Evolutionary conservation across 805 yeast species (phyloP), one percentile per base, ranked within the genome.

Genomic region (Cyberlindnera xishuangbannaensis): DNA sequence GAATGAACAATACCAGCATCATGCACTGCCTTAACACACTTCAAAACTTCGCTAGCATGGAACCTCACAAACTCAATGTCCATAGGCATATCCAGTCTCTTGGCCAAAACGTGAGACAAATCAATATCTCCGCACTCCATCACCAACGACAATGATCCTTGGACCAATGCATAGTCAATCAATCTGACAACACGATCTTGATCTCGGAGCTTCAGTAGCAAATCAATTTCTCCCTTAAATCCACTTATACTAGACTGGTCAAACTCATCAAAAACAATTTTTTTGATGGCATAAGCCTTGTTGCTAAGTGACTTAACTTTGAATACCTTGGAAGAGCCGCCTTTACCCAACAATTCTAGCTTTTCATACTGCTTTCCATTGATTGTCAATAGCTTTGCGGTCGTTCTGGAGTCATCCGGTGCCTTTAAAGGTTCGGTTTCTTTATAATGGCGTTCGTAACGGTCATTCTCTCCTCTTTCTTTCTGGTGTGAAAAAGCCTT

Each of bases 81-180:
- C 33, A 84, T 58, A 1, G 75, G 67, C 43, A 58, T 44, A 18
- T 62, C 62, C 5, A 67, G 48, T 33, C 85, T 64, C 31, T 68
- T 71, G 26, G 76, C 71, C 30, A 90, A 65, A 7, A 88, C 88
- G 47, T 76, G 85, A 0, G 95, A 90, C 18, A 90, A 59, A 55
- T 90, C 97, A 33, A 83, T 73, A 41, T 90, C 95, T 15, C 97
- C 97, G 53, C 95, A 84, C 58, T 92, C 97, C 95, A 90, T 85
- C 3, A 87, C 83, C 41, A 90, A 61, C 49, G 71, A 68, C 22
- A 90, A 65, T 2, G 77, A 68, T 0, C 82, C 77, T 18, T 71
- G 75, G 4, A 68, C 66, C 44, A 86, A 64, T n/a, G 79, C 76
- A 55, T 81, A 74, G 50, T 86, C 95, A 22, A 82, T 60, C 27